Percentiles rank a stretch among this genome's conserved stretches.
Evolutionary conservation across 2,329 filamentous ascomycete species (phyloP).

Genomic region (Cladobotryum protrusum): DNA sequence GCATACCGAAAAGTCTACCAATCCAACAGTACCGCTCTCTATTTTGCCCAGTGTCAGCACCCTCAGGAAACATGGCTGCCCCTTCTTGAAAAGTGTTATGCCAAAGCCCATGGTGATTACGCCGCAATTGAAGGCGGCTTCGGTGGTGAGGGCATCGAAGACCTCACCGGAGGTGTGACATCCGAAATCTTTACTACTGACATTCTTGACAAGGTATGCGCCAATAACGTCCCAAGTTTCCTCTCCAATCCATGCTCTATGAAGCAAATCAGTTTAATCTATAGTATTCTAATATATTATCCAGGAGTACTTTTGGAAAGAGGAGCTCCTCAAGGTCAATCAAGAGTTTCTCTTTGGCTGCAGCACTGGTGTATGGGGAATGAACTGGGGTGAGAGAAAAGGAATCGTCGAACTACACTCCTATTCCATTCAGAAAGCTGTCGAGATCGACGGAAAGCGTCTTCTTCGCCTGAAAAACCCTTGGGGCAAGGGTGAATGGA

Average conservation of each 20-base stretch:
- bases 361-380: constrained; percentile 38
- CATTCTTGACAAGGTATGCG: constrained; percentile 61
- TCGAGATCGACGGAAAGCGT: constrained; percentile 50
- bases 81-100: constrained; percentile 72
- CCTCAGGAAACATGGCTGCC: constrained; percentile 77
- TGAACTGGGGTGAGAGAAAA: constrained; percentile 36
- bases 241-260: constrained; percentile 20
- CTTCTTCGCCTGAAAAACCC: constrained; percentile 66
- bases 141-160: constrained; percentile 52
- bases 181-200: constrained; percentile 60
- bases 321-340: constrained; percentile 73
- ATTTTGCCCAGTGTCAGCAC: constrained; percentile 69
- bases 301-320: constrained; percentile 59
- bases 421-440: constrained; percentile 56
- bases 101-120: constrained; percentile 77
- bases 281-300: neutral
- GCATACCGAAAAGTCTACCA: constrained; percentile 65
- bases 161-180: constrained; percentile 60
- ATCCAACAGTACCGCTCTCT: constrained; percentile 66
- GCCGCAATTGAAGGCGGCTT: constrained; percentile 68
- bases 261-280: neutral
- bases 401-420: constrained; percentile 55
- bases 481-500: constrained; percentile 78
- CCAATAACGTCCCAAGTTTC: no score
- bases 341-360: constrained; percentile 67